These are phyloP conservation scores for Allantophomopsis lycopodina DNA, from an alignment of 2,329 filamentous ascomycete genomes.

Conservation along the genomic window DNA sequence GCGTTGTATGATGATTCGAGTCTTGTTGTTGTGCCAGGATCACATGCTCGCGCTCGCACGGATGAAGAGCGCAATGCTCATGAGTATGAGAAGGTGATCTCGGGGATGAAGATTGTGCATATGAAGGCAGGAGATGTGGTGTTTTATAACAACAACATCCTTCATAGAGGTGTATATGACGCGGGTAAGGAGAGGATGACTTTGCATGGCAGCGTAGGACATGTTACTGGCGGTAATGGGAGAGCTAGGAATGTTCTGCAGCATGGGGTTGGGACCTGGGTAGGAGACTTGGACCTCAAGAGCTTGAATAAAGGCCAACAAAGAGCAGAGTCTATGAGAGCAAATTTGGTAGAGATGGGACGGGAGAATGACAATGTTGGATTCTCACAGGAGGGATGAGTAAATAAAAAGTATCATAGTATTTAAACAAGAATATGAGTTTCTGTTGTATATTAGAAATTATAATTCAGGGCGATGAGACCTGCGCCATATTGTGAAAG, in stretches of 20 bases:
- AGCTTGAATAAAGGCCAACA: constrained; percentile 27
- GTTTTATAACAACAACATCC: constrained; percentile 85
- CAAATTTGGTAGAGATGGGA: constrained; percentile 47
- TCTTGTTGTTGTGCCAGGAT: constrained; percentile 65
- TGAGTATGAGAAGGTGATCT: constrained; percentile 47
- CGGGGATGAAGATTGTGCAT: constrained; percentile 49
- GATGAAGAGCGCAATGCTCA: constrained; percentile 52
- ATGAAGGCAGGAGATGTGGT: constrained; percentile 65
- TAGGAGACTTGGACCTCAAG: constrained; percentile 41
- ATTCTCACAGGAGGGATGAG: constrained; percentile 42
- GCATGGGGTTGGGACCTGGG: constrained; percentile 59
- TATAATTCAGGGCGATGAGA: too few relatives aligned
- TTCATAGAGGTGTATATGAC: constrained; percentile 59
- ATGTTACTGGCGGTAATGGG: constrained; percentile 35
- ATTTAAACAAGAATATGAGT: too few relatives aligned
- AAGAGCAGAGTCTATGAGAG: constrained; percentile 50
- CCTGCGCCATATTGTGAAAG: too few relatives aligned
- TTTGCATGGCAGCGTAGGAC: constrained; percentile 59
- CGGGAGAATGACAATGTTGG: constrained; percentile 45
- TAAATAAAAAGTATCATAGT: too few relatives aligned
- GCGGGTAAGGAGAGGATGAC: constrained; percentile 48
- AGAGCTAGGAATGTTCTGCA: constrained; percentile 62
- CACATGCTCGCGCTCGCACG: constrained; percentile 59
- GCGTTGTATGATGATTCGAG: constrained; percentile 64
- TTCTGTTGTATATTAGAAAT: too few relatives aligned